Percentiles rank a stretch among this genome's conserved stretches.
Evolutionary conservation across 768 basidiomycete species (phyloP).

Genomic region (Mycena belliarum): DNA sequence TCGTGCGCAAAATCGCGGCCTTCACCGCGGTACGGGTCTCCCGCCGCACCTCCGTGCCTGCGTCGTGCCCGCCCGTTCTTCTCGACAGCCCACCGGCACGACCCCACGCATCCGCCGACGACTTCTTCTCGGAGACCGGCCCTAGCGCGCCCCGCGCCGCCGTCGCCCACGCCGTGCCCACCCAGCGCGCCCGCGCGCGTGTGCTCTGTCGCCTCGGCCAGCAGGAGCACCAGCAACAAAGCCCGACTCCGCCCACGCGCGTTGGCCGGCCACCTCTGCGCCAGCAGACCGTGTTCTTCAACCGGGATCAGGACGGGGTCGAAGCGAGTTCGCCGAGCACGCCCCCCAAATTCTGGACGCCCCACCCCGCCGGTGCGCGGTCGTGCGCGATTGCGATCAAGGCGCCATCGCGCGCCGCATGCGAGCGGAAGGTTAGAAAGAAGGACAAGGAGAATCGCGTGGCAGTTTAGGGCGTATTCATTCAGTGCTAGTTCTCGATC

Average conservation of each 20-base stretch:
- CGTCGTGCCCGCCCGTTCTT: neutral
- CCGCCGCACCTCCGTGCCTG: neutral
- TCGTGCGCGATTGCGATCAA: slow-evolving; percentile 19
- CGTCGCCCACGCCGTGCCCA: slow-evolving; percentile 1
- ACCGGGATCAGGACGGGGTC: neutral
- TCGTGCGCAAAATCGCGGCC: slow-evolving; percentile 9
- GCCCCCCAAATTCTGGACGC: slow-evolving; percentile 14
- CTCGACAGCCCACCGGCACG: neutral
- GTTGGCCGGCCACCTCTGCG: slow-evolving; percentile 8
- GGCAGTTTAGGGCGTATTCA: neutral
- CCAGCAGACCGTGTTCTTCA: slow-evolving; percentile 19
- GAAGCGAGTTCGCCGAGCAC: neutral
- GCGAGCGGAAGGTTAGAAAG: neutral
- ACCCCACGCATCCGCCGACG: neutral
- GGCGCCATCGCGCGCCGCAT: slow-evolving; percentile 5
- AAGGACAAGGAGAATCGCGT: slow-evolving; percentile 13
- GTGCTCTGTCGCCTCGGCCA: no score
- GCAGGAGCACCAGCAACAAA: slow-evolving; percentile 14
- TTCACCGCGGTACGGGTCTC: slow-evolving; percentile 18
- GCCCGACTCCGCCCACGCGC: slow-evolving; percentile 10
- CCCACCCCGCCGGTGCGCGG: slow-evolving; percentile 16
- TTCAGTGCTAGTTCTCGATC: no score
- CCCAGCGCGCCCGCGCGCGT: neutral
- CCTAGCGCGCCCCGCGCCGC: neutral
- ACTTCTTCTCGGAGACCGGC: slow-evolving; percentile 1